These are phyloP conservation scores for Rhynchospora breviuscula DNA, from an alignment of 176 grass and related monocot species.

Conservation along the genomic window DNA sequence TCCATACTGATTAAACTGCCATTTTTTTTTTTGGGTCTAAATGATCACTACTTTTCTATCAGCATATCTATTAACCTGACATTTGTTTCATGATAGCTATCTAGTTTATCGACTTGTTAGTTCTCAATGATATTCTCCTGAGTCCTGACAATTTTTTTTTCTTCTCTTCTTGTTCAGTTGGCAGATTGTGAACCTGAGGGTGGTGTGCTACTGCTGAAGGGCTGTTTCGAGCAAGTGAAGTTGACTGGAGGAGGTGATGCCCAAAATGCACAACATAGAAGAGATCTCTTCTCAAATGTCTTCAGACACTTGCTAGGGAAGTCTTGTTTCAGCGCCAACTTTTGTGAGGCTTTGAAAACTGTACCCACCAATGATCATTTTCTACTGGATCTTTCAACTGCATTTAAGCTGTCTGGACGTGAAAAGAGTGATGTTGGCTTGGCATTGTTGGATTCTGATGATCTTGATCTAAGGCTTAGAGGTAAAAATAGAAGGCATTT, in stretches of 20 bases:
- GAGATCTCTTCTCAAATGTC: slow-evolving; percentile 36
- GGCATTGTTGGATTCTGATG: slow-evolving; percentile 74
- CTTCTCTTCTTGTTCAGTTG: slow-evolving; percentile 38
- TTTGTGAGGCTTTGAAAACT: slow-evolving; percentile 65
- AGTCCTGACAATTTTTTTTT: slow-evolving; percentile 27
- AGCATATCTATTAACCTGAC: neutral
- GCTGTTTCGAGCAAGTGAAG: slow-evolving; percentile 61
- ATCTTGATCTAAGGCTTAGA: slow-evolving; percentile 45
- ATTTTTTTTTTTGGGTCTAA: neutral
- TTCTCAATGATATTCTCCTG: neutral
- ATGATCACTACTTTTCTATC: neutral
- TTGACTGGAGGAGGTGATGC: slow-evolving; percentile 26
- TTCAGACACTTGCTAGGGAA: slow-evolving; percentile 71
- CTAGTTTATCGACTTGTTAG: neutral
- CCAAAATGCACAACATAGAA: slow-evolving; percentile 32
- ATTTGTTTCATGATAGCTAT: neutral
- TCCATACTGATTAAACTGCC: neutral
- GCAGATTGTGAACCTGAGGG: slow-evolving; percentile 62
- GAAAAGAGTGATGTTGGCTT: slow-evolving; percentile 71
- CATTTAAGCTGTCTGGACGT: slow-evolving; percentile 48
- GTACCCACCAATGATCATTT: slow-evolving; percentile 39
- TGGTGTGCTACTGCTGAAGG: slow-evolving; percentile 59
- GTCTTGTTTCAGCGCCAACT: slow-evolving; percentile 52
- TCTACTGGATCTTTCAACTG: slow-evolving; percentile 61
- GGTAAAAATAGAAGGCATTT: slow-evolving; percentile 36